Evolutionary conservation across 1,284 basidiomycete genomes (phyloP).

Genomic region (Coriolopsis trogii): DNA sequence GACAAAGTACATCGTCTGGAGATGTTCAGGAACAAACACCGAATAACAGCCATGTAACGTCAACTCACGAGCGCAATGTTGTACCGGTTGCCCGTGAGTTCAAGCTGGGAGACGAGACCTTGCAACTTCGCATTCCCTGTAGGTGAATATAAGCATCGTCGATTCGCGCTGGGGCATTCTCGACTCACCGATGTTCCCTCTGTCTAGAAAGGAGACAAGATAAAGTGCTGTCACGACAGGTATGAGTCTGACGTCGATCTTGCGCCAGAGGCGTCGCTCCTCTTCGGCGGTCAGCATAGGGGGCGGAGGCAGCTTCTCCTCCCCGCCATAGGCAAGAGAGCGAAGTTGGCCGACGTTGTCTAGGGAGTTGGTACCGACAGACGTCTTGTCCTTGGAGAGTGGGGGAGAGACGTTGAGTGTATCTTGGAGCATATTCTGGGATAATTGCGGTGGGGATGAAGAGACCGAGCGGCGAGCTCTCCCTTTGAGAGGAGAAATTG

Average conservation of each 20-base stretch:
- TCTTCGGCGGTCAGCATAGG: neutral
- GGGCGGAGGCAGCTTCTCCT: neutral
- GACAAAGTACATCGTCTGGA: conserved; percentile 69
- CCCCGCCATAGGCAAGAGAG: neutral
- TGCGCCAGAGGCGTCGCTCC: conserved; percentile 16
- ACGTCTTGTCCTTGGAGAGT: too few species aligned
- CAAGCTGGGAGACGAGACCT: conserved; percentile 53
- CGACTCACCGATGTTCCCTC: conserved; percentile 30
- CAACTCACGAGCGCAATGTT: conserved; percentile 62
- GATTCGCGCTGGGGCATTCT: conserved; percentile 36
- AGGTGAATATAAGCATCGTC: conserved; percentile 30
- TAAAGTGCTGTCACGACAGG: conserved; percentile 43
- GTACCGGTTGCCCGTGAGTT: conserved; percentile 58
- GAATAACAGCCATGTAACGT: neutral
- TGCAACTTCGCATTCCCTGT: conserved; percentile 68
- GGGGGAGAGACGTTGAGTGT: too few species aligned
- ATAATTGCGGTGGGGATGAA: too few species aligned
- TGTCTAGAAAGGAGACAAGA: conserved; percentile 37
- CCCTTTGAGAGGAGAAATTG: too few species aligned
- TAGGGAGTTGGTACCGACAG: too few species aligned
- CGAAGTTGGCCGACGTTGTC: too few species aligned
- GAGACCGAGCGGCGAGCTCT: too few species aligned
- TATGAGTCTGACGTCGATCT: conserved; percentile 35
- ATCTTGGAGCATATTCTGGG: too few species aligned
- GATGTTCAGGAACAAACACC: neutral